Percentiles rank a stretch among this genome's conserved stretches.
phyloP scores from a whole-genome alignment of 495 filamentous ascomycete species.

The Aspergillus heteromorphus region DNA sequence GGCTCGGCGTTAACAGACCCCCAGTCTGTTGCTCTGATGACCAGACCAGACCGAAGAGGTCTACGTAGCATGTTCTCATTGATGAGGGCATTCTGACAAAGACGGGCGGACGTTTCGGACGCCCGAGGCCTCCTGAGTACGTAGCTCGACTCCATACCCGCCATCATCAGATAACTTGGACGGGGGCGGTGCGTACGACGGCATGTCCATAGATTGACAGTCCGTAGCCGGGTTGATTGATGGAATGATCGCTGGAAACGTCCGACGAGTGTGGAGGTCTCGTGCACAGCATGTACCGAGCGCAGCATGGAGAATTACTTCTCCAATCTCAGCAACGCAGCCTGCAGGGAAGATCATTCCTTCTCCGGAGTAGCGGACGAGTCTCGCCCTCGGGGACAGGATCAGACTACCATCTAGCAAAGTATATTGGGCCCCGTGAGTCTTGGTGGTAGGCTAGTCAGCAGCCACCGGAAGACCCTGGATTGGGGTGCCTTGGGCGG shows the following conservation, averaged over 20 bases:
- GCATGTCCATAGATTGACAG: too few relatives aligned
- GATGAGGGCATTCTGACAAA: not conserved
- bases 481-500: not conserved
- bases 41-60: not conserved
- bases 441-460: not conserved
- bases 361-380: not conserved
- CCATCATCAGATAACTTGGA: not conserved
- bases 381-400: not conserved
- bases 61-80: not conserved
- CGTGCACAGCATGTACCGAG: not conserved
- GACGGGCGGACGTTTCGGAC: not conserved
- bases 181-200: too few relatives aligned
- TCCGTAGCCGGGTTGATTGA: too few relatives aligned
- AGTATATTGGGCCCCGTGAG: not conserved
- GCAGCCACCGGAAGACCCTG: not conserved
- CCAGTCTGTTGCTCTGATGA: too few relatives aligned
- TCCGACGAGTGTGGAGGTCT: not conserved
- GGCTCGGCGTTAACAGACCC: not conserved
- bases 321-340: not conserved
- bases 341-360: constrained; percentile 2
- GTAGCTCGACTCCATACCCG: not conserved
- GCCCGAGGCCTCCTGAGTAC: not conserved
- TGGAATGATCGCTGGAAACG: not conserved
- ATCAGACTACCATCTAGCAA: not conserved
- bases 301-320: not conserved